Evolutionary conservation across 371 early-diverging fungal genomes (phyloP), one percentile per base, ranked within the genome.

Genomic region (Lichtheimia corymbifera): DNA sequence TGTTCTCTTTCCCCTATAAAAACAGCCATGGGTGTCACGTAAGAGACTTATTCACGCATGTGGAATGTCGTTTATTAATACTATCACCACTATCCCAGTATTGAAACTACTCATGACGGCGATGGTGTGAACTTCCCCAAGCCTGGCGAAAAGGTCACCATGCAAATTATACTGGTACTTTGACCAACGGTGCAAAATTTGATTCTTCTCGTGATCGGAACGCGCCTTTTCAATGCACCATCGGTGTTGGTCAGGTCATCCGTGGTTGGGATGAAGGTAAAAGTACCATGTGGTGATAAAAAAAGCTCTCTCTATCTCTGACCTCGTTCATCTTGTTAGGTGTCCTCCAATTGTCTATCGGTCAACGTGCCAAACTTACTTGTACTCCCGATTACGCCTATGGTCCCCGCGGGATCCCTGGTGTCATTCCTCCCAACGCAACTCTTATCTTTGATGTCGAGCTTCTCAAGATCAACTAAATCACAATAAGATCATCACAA

Each of bases 241-340:
- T 98, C 64, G 98, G 98, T 68, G 90, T 93, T 45, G 95, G 95
- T 15, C 87, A 83, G 65, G 94, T 98, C 71, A 98, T 98, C 80
- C 75, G 79, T 64, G 97, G 95, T 66, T 85, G 85, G 85, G 85
- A 84, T 67, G 83, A 84, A 71, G 91, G 78, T 73, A 72, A 52
- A 14, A 56, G 47, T 13, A 18, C 17, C 15, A 11, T 14, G 25
- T 24, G 22, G 6, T 44, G 15, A n/a, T 22, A 2, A 56, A 7
- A n/a, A 42, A 20, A 22, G 22, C 22, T 2, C 6, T 6, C 24
- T 9, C 47, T 14, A 0, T n/a, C 47, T n/a, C 22, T 47, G 15
- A 4, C 45, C 47, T 47, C 22, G 22, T 1, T 4, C 42, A 27
- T 27, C 5, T 27, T 27, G 7, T 35, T 28, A 56, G 57, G 47